phyloP scores from a whole-genome alignment of 2,329 filamentous ascomycete genomes.

The Fusarium dimerum region DNA sequence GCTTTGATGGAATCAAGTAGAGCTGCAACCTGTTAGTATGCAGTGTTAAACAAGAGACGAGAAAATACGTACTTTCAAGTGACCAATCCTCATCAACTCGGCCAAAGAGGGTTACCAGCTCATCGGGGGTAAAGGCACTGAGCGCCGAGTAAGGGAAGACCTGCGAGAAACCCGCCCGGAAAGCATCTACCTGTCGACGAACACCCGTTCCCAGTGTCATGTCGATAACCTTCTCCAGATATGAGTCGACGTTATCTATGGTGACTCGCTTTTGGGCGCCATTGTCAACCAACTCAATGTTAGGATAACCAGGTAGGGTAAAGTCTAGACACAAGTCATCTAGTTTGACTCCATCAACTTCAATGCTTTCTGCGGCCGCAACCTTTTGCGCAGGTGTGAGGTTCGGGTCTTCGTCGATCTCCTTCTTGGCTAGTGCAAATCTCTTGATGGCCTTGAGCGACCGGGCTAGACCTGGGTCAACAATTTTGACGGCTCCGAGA shows the following conservation, averaged over 20 bases:
- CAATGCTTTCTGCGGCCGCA: constrained; percentile 66
- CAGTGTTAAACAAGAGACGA: background rate
- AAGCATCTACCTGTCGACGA: constrained; percentile 84
- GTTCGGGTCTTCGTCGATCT: constrained; percentile 70
- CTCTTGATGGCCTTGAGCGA: constrained; percentile 86
- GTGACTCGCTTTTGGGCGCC: constrained; percentile 77
- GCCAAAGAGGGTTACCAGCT: constrained; percentile 93
- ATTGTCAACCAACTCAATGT: constrained; percentile 77
- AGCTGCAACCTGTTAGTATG: constrained; percentile 50
- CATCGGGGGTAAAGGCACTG: constrained; percentile 90
- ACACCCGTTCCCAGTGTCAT: constrained; percentile 90
- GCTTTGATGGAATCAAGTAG: constrained; percentile 98
- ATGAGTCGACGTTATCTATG: constrained; percentile 87
- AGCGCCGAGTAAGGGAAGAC: constrained; percentile 95
- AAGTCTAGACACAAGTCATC: constrained; percentile 94
- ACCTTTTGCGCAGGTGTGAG: constrained; percentile 72
- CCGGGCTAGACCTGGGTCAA: constrained; percentile 82
- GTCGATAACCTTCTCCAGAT: constrained; percentile 87
- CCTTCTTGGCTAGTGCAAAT: constrained; percentile 80
- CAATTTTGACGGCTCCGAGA: constrained; percentile 83
- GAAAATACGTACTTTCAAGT: constrained; percentile 76
- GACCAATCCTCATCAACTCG: constrained; percentile 95
- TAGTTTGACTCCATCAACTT: constrained; percentile 73
- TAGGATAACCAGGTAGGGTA: constrained; percentile 86
- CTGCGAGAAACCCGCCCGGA: constrained; percentile 86